phyloP scores from a whole-genome alignment of 306 rosid genomes.

The Casuarina glauca region DNA sequence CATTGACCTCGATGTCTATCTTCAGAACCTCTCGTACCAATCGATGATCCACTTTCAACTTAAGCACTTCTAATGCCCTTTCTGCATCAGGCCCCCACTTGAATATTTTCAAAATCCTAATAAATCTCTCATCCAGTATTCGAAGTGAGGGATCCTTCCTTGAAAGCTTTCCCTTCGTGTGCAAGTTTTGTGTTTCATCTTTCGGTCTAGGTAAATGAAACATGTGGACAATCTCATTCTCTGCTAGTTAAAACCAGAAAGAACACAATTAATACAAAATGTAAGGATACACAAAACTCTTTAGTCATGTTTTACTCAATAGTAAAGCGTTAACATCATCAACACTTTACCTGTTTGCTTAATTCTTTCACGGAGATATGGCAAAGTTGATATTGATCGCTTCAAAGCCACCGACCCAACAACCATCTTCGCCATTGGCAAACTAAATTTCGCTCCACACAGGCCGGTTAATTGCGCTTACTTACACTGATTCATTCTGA shows the following conservation, averaged over 20 bases:
- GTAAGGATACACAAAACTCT: constrained; percentile 11
- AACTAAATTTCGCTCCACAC: background rate
- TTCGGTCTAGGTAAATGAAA: constrained; percentile 51
- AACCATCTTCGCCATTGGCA: constrained; percentile 30
- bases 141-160: constrained; percentile 58
- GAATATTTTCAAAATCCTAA: constrained; percentile 82
- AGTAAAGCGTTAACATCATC: constrained; percentile 3
- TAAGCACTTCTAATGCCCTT: constrained; percentile 86
- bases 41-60: constrained; percentile 75
- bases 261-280: constrained; percentile 24
- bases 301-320: background rate
- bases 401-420: constrained; percentile 37
- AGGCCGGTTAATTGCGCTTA: background rate
- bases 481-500: constrained; percentile 1
- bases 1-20: constrained; percentile 72
- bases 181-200: constrained; percentile 33
- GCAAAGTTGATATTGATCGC: constrained; percentile 60
- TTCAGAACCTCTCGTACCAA: constrained; percentile 74
- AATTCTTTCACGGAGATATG: constrained; percentile 52
- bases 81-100: constrained; percentile 98
- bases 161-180: constrained; percentile 30
- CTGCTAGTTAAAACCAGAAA: constrained; percentile 49
- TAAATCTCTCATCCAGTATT: constrained; percentile 80
- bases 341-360: constrained; percentile 72
- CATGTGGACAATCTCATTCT: constrained; percentile 77